Base-by-base conservation (phyloP, 805 yeast genomes). In the Spathaspora hagerdaliae region DNA sequence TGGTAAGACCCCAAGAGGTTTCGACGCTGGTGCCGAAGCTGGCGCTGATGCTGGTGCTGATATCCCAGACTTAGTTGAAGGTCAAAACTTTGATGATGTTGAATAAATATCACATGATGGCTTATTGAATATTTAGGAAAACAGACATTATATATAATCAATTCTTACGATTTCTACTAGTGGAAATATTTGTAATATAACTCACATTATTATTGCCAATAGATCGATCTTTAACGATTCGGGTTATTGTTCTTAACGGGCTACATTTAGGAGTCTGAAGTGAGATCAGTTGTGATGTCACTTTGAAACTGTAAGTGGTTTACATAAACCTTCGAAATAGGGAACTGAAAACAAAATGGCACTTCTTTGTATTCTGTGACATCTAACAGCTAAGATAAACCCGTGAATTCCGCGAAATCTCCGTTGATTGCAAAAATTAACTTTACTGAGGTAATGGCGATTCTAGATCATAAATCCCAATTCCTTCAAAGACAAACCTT, bases 1-100 rank as follows among this genome's bases (percentile, higher is more conserved):
- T 46, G 82, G 76, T 50, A 77, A 71, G 58, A 74, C 74, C 43
- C 79, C 75, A 41, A 67, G 64, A 39, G 75, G 69, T 52, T 74
- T 66, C 51, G 73, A 67, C 53, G 77, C 73, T 49, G 74, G 66
- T 54, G 75, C 64, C 44, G 74, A 68, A 53, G 73, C 65, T 49
- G 73, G 67, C 53, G 77, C 73, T 48, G 73, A 64, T 54, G 60
- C 59, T 39, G 67, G 53, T 40, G 83, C 78, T 52, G 85, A 82
- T 55, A 82, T 83, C 56, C 88, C 88, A 53, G 87, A 82, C 59
- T 79, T 92, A 64, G 88, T 88, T 56, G 94, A 85, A 65, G 96
- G 92, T 63, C 95, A 87, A 78, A 87, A 80, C 69, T 85, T 85
- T 63, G 92, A 85, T 69, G 85, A 71, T 38, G 77, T 72, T 50